Evolutionary conservation across 148 eudicot species (phyloP), one percentile per base, ranked within the genome.

Genomic region (Heliosperma pusillum): DNA sequence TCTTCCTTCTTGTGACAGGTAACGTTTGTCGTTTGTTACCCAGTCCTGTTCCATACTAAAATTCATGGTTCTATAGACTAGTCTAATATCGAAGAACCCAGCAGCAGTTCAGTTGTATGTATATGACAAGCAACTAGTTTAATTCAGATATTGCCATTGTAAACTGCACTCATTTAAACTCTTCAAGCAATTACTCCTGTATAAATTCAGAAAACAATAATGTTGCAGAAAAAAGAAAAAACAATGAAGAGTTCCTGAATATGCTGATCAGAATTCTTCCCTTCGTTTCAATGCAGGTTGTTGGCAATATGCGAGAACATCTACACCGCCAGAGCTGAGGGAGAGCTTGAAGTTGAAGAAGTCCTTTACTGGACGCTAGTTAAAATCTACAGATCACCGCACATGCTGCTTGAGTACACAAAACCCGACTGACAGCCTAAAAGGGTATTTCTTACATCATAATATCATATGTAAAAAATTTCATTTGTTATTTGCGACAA

Each of bases 1-100:
- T 79, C 98, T 94, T 76, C 98, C 98, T 79, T 83, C 98, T 47
- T 89, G 96, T 83, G 98, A 94, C 81, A 86, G 98, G 98, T 94
- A 83, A 57, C 8, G 50, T 66, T 66, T 36, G 45, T 62, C 22
- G 21, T n/a, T 61, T 61, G 33, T 12, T 24, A 10, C 10, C 64
- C 19, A 59, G 26, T 59, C 2, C 17, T 59, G 13, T 22, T 6
- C 10, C 25, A n/a, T 59, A 22, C 26, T 59, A 27, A 59, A 59
- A 20, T 10, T 10, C 10, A 20, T 1, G 63, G 63, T 59, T 59
- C 26, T 20, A 59, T 20, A 59, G 63, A 9, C 25, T 50, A 50
- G 3, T 50, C 55, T 56, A 50, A 15, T 50, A 56, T 3, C 26
- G 0, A 3, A 22, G 29, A 25, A 10, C 65, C 33, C 33, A 61